phyloP scores from a whole-genome alignment of 2,329 filamentous ascomycete species.

The Diaporthe caulivora region DNA sequence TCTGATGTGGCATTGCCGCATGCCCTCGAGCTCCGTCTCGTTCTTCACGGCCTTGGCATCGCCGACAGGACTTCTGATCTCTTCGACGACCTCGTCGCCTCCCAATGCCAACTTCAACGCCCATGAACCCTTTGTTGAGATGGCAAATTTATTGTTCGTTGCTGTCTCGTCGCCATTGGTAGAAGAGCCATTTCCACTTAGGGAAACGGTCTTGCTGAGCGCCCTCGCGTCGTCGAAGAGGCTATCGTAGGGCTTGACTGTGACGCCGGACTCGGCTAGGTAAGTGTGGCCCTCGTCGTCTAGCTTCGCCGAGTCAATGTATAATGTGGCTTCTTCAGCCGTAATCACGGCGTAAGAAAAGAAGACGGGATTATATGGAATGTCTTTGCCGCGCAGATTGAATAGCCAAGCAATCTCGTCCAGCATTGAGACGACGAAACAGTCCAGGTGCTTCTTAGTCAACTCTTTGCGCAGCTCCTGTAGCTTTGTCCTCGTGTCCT shows the following conservation, averaged over 20 bases:
- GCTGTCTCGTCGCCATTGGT: constrained; percentile 45
- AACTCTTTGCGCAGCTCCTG: constrained; percentile 90
- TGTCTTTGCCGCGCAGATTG: constrained; percentile 94
- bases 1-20: constrained; percentile 93
- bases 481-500: constrained; percentile 85
- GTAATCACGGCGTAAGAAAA: constrained; percentile 96
- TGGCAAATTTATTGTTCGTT: constrained; percentile 75
- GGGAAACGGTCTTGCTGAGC: constrained; percentile 61
- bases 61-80: constrained; percentile 85
- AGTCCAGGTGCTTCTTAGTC: constrained; percentile 87
- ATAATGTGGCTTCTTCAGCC: constrained; percentile 80
- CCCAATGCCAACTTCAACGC: constrained; percentile 88
- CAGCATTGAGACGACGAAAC: constrained; percentile 92
- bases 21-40: constrained; percentile 86
- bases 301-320: constrained; percentile 85
- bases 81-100: constrained; percentile 86
- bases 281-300: constrained; percentile 76
- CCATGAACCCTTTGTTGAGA: constrained; percentile 94
- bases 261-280: constrained; percentile 76
- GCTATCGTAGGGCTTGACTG: constrained; percentile 82
- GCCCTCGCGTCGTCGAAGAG: constrained; percentile 84
- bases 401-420: constrained; percentile 99
- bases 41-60: constrained; percentile 98
- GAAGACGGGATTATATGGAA: constrained; percentile 98
- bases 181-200: constrained; percentile 43